Evolutionary conservation across 345 rosid genomes (phyloP).

Genomic region (Salix suchowensis): DNA sequence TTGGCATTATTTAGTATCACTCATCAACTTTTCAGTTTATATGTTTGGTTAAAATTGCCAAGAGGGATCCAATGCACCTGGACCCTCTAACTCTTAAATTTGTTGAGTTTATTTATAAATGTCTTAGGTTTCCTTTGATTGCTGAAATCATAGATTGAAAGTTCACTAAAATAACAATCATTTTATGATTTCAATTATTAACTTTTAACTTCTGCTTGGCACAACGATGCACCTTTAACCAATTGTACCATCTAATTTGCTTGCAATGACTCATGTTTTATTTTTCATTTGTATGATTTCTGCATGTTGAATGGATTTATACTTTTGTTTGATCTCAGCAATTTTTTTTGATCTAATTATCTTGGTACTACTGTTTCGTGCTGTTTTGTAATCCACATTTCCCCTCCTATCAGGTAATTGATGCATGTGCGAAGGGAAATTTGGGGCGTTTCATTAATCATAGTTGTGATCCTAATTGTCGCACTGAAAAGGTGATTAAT

Average conservation of each 20-base stretch:
- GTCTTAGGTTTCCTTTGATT: background rate
- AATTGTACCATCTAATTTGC: background rate
- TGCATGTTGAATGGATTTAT: background rate
- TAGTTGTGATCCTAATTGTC: slow-evolving; percentile 98
- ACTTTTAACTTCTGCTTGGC: background rate
- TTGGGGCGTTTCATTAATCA: slow-evolving; percentile 97
- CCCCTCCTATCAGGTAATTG: slow-evolving; percentile 68
- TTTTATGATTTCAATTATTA: background rate
- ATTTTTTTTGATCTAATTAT: background rate
- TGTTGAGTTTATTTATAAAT: background rate
- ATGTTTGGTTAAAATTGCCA: background rate
- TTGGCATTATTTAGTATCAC: background rate
- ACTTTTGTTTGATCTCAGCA: background rate
- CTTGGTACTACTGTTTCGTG: background rate
- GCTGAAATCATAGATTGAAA: background rate
- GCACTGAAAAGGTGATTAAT: slow-evolving; percentile 82
- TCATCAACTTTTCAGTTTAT: background rate
- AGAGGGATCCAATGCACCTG: background rate
- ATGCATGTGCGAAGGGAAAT: slow-evolving; percentile 93
- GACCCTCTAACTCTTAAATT: background rate
- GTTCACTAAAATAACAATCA: background rate
- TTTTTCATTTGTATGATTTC: background rate
- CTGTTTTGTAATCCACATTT: slow-evolving; percentile 11
- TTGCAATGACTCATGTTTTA: background rate
- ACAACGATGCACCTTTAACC: background rate